Base-by-base conservation (phyloP, 345 rosid genomes). In the Arabidopsis arenosa region DNA sequence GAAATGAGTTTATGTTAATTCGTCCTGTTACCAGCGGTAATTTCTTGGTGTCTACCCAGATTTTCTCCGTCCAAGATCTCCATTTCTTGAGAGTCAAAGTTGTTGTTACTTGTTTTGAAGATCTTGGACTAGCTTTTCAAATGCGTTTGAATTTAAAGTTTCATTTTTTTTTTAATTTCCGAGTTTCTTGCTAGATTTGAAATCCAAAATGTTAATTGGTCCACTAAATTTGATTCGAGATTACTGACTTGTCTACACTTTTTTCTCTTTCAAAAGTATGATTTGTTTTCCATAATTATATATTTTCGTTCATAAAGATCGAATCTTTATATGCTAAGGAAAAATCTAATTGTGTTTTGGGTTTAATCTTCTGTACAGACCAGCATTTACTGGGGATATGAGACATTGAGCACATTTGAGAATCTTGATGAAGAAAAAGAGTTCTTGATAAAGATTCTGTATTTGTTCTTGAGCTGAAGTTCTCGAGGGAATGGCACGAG, bases 401-500 rank as follows among this genome's bases (percentile, higher is more conserved):
- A 62, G 35, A 62, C 75, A 30, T 36, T 75, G 56, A 54, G 37
- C 56, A 53, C 64, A 43, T 5, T 21, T 41, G 6, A 49, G 30
- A 41, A 32, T 53, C 57, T 76, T 63, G 62, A 56, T 64, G 74
- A 67, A 40, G 70, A 43, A 68, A 75, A 62, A 62, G 70, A 62
- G 51, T 44, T 70, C 14, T 63, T 70, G 59, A 76, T 15, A 52
- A 43, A 63, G 11, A n/a, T 14, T 63, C 45, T 63, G 35, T 49
- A 39, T 17, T 23, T 75, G 62, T 59, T 65, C n/a, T 39, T 15
- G 60, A 41, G 14, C 39, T 49, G 44, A 39, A 49, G 35, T 17
- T 23, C 65, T 40, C 6, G 2, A 58, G 60, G 77, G 76, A 81
- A 95, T 95, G 99, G 77, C 96, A 51, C 63, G 87, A 62, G 91